phyloP scores from a whole-genome alignment of 148 eudicot species.

The Rhododendron williamsianum region DNA sequence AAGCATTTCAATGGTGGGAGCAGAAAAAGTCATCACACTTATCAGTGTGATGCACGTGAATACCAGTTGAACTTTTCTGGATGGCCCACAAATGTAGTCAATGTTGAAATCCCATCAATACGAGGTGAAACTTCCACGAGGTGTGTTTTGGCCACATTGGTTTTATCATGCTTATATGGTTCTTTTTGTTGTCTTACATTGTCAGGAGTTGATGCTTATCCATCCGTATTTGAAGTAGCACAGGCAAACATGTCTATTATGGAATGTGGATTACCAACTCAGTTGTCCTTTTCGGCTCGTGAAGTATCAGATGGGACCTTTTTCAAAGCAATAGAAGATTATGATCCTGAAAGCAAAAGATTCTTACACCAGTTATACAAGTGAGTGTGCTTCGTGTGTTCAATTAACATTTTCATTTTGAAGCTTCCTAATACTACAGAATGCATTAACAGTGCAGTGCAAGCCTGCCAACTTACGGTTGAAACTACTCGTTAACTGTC shows the following conservation, averaged over 20 bases:
- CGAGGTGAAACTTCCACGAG: constrained; percentile 34
- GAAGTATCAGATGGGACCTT: constrained; percentile 89
- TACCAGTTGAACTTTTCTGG: constrained; percentile 69
- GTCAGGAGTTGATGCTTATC: constrained; percentile 67
- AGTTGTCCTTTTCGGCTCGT: constrained; percentile 82
- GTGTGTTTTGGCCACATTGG: background rate
- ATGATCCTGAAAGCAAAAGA: constrained; percentile 88
- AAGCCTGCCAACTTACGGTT: background rate
- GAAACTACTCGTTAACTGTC: background rate
- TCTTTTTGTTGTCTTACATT: constrained; percentile 11
- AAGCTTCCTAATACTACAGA: background rate
- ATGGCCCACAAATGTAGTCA: constrained; percentile 85
- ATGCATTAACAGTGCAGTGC: background rate
- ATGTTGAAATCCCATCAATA: constrained; percentile 77
- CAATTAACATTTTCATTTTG: background rate
- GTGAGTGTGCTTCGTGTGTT: constrained; percentile 35
- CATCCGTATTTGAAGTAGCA: constrained; percentile 45
- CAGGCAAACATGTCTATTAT: constrained; percentile 48
- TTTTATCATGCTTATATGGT: constrained; percentile 6
- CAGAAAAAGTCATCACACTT: constrained; percentile 45
- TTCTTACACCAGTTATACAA: constrained; percentile 56
- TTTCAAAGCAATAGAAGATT: constrained; percentile 77
- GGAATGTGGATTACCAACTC: constrained; percentile 86
- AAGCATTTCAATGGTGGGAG: constrained; percentile 56
- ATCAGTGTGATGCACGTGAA: constrained; percentile 67